phyloP scores from a whole-genome alignment of 2,329 filamentous ascomycete species.

The Pseudocercospora musae region DNA sequence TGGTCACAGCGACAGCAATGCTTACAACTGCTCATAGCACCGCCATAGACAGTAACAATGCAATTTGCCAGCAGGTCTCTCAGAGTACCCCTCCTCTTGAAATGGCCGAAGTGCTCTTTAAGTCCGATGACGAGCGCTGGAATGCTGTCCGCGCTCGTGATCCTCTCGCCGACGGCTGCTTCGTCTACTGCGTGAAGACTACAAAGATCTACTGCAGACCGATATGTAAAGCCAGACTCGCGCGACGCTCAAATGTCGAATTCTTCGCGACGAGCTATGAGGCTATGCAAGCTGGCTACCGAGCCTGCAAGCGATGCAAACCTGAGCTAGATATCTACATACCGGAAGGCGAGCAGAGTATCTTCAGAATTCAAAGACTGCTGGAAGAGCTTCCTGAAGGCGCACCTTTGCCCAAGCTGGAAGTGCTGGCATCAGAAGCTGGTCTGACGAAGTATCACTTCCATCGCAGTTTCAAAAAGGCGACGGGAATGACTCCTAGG shows the following conservation, averaged over 20 bases:
- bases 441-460: slow-evolving; percentile 59
- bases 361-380: slow-evolving; percentile 8
- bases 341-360: slow-evolving; percentile 11
- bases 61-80: background rate
- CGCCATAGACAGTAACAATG: background rate
- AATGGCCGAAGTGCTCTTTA: background rate
- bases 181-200: slow-evolving; percentile 57
- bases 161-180: slow-evolving; percentile 29
- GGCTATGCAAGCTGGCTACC: slow-evolving; percentile 51
- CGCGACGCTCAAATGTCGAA: slow-evolving; percentile 54
- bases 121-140: slow-evolving; percentile 9
- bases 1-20: background rate
- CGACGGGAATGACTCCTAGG: slow-evolving; percentile 52
- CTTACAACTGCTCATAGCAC: background rate
- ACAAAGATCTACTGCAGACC: slow-evolving; percentile 61
- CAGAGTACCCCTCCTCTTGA: background rate
- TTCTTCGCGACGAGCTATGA: slow-evolving; percentile 50
- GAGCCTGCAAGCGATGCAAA: slow-evolving; percentile 58
- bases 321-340: slow-evolving; percentile 33
- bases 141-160: slow-evolving; percentile 14
- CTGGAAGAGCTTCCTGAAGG: slow-evolving; percentile 11
- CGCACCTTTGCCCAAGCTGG: slow-evolving; percentile 30
- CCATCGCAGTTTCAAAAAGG: slow-evolving; percentile 57
- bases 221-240: slow-evolving; percentile 59
- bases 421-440: slow-evolving; percentile 50